Conservation (phyloP, 2,329 filamentous ascomycete genomes). For the Penicillium thymicola region DNA sequence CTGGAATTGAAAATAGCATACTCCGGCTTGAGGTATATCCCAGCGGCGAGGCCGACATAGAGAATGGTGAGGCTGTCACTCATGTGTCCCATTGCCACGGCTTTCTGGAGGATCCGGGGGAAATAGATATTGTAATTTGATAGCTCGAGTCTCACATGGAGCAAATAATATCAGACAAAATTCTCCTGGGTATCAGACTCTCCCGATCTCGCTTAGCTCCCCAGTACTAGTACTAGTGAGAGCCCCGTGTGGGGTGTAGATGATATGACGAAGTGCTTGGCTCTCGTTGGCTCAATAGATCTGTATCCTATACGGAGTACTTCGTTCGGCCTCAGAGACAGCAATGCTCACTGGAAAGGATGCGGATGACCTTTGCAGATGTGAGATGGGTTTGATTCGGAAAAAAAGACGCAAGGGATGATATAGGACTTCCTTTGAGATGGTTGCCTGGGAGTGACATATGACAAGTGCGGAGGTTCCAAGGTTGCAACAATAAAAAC, state of each 20-base stretch:
- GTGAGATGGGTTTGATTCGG: background rate
- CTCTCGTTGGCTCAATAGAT: background rate
- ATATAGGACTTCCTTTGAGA: background rate
- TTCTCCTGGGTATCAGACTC: background rate
- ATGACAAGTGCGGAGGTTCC: background rate
- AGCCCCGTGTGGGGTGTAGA: background rate
- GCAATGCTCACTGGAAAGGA: background rate
- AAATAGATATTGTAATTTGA: background rate
- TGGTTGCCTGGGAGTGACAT: background rate
- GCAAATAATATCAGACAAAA: background rate
- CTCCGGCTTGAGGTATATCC: conserved; percentile 24
- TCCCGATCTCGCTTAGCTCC: background rate
- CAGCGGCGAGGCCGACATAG: conserved; percentile 18
- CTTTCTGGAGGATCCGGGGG: background rate
- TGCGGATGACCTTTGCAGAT: background rate
- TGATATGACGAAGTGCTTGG: background rate
- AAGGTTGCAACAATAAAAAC: background rate
- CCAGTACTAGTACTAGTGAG: background rate
- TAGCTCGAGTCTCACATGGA: background rate
- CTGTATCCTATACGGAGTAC: no score
- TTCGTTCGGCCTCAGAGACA: background rate
- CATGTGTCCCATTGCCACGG: conserved; percentile 11
- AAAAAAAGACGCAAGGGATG: background rate
- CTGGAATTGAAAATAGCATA: conserved; percentile 31
- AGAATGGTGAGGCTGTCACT: conserved; percentile 13